Conservation (phyloP, 192 early-diverging fungal species). For the Backusella macrospora region DNA sequence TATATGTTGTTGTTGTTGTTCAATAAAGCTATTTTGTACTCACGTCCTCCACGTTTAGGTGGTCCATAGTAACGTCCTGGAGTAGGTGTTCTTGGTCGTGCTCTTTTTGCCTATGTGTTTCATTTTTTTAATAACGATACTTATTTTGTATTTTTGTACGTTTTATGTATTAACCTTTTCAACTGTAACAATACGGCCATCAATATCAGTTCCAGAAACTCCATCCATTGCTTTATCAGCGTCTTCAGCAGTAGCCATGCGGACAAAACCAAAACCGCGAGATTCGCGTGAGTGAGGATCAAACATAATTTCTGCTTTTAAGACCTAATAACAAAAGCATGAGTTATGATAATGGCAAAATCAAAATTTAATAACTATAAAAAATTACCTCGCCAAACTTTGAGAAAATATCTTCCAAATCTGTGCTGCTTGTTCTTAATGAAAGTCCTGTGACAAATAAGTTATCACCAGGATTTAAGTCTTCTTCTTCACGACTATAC, state of each 20-base stretch:
- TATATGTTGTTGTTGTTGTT: not conserved
- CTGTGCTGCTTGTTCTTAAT: slow-evolving; percentile 57
- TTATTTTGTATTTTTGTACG: not conserved
- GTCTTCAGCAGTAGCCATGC: slow-evolving; percentile 60
- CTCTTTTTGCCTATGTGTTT: slow-evolving; percentile 60
- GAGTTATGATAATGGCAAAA: not conserved
- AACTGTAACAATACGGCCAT: slow-evolving; percentile 85
- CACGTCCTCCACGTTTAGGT: slow-evolving; percentile 58
- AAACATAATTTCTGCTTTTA: slow-evolving; percentile 73
- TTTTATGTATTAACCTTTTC: slow-evolving; percentile 52
- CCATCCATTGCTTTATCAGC: slow-evolving; percentile 73
- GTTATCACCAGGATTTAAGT: slow-evolving; percentile 69
- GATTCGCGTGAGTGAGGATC: slow-evolving; percentile 82
- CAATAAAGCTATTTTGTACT: not conserved
- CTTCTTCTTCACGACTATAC: slow-evolving; percentile 27
- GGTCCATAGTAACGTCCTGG: slow-evolving; percentile 81
- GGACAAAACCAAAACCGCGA: slow-evolving; percentile 90
- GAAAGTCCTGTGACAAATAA: slow-evolving; percentile 76
- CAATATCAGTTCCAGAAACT: slow-evolving; percentile 70
- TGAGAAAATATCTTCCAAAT: slow-evolving; percentile 69
- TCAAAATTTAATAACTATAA: not conserved
- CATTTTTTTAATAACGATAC: not conserved
- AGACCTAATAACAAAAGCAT: slow-evolving; percentile 41
- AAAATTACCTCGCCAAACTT: slow-evolving; percentile 71
- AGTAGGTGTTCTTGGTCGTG: slow-evolving; percentile 72